Evolutionary conservation across 805 yeast species (phyloP), one percentile per base, ranked within the genome.

Genomic region (Scheffersomyces stipitis): DNA sequence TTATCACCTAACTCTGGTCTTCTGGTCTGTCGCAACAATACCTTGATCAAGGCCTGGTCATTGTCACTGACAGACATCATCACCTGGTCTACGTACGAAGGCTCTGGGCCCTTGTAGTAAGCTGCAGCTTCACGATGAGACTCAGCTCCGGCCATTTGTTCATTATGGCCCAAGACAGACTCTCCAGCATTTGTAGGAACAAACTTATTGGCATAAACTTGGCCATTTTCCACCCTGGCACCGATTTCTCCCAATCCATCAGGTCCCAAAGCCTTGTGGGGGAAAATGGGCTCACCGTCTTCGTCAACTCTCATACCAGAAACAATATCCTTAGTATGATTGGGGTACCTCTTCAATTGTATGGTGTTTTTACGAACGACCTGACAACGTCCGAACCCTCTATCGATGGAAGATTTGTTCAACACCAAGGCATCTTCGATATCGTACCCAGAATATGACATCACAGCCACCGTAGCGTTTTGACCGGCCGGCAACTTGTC

Each of bases 381-480:
- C 66, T 93, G 99, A 69, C 99, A 93, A 51, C 99, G 81, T 28
- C 99, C 99, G 60, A 88, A 93, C 1, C 99, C 99, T 58, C 99
- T 78, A 57, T 93, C 99, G 38, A 93, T 75, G 0, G 96, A 87
- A 0, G 98, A 73, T 62, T 91, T 93, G 65, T 93, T 93, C 51
- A 93, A 68, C 15, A 93, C 97, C 57, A 93, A 74, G 4, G 99
- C 99, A 81, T 93, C 99, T 68, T 93, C 98, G 60, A 93, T 93
- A 86, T 93, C 99, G 60, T 93, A 93, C 46, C 99, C 99, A 0
- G 98, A 91, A 56, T 93, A 93, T 5, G 96, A 88, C 99, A 93
- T 93, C 26, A 93, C 99, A 2, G 99, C 99, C 40, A 93, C 99
- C 1, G 96, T 86, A 7, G 99, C 99, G 61, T 93, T 93, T 65